phyloP scores from a whole-genome alignment of 768 basidiomycete species.

The Fomitopsis pulvina region DNA sequence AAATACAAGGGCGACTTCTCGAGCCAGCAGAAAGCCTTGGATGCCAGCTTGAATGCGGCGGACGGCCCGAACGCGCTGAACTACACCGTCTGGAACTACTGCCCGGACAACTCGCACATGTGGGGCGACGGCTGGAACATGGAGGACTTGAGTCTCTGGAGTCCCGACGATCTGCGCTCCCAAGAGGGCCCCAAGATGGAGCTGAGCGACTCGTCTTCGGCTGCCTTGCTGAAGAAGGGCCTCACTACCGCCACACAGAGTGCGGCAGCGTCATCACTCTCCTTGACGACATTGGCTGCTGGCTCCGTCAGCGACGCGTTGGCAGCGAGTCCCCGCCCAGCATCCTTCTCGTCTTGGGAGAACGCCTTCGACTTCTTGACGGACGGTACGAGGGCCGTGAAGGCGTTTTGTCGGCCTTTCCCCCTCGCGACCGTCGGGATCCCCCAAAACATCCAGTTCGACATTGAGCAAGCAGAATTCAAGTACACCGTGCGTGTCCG shows the following conservation, averaged over 20 bases:
- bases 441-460: constrained; percentile 63
- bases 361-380: constrained; percentile 71
- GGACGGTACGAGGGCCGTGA: constrained; percentile 77
- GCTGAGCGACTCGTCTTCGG: constrained; percentile 30
- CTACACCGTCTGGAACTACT: constrained; percentile 89
- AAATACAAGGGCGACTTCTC: constrained; percentile 70
- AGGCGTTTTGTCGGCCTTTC: constrained; percentile 83
- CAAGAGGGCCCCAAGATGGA: constrained; percentile 20
- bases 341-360: constrained; percentile 30
- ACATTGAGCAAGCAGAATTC: constrained; percentile 65
- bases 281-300: constrained; percentile 27
- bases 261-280: constrained; percentile 28
- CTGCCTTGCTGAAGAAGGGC: constrained; percentile 30
- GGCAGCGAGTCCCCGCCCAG: constrained; percentile 9
- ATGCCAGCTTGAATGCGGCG: constrained; percentile 71
- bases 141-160: constrained; percentile 92
- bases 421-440: constrained; percentile 70
- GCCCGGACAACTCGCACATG: constrained; percentile 70
- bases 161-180: constrained; percentile 54
- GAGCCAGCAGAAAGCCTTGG: constrained; percentile 76
- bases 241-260: constrained; percentile 4
- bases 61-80: constrained; percentile 73
- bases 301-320: constrained; percentile 17
- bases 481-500: constrained; percentile 60
- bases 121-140: constrained; percentile 98